Base-by-base conservation (phyloP, 169 alveolate genomes). In the Eimeria zaria region DNA sequence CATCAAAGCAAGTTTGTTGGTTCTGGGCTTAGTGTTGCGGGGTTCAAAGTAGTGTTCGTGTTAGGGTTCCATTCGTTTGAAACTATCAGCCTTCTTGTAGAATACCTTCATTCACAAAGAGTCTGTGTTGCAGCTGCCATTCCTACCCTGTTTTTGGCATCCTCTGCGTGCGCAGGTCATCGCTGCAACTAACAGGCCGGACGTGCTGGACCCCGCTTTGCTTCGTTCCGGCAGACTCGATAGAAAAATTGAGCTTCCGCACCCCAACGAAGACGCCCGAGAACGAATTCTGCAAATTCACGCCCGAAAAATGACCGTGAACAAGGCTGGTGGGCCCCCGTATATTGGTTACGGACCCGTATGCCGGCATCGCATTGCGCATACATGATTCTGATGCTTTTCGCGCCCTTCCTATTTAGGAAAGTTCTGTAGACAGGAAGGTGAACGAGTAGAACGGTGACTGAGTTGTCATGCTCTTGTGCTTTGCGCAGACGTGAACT, bases 111-210 rank as follows among this genome's bases (percentile, higher is more conserved):
- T 33, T 6, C 7, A 3, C 14, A 62, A 22, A 7, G 39, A 8
- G 18, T 6, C 0, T 1, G 33, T 62, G 18, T 30, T 39, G 83
- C 53, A 39, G 55, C 83, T 39, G n/a, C 5, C 39, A 39, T 33
- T 39, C 55, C 4, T 64, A 1, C 48, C 27, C 46, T 67, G 81
- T 73, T 11, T 20, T 36, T 4, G 51, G 69, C 89, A 46, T 80
- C 44, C 20, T 80, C n/a, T 14, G 30, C 67, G 46, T 24, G 7
- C 22, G 74, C 95, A 97, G 97, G 98, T 99, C 53, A 99, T 99
- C 90, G 99, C 99, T 27, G 99, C 99, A 55, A 99, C 99, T 39
- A 99, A 99, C 97, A 98, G 99, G 96, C 99, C 99, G 20, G 99
- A 99, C 96, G 99, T 99, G 39, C 98, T 99, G 51, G 99, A 99